Evolutionary conservation across 164 flowering plant genomes (phyloP), one percentile per base, ranked within the genome.

Genomic region (Tetrastigma voinierianum): DNA sequence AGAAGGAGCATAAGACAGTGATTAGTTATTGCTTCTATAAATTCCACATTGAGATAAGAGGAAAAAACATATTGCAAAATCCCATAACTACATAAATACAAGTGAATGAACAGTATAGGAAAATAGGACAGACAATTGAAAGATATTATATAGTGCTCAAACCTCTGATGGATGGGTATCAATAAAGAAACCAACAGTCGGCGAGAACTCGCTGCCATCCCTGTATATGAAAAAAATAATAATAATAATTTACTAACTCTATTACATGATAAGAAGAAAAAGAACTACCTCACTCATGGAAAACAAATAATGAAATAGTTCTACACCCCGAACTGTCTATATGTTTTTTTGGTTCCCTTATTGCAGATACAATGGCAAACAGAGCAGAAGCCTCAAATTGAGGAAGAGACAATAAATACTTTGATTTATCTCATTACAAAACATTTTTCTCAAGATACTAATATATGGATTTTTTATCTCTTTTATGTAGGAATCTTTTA

Each of bases 151-250:
- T 15, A 46, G 4, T 32, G 48, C 21, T 24, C 64, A 64, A 56
- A 90, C 98, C 96, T 88, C 84, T 9, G 95, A 85, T 20, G 88
- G 81, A 65, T 58, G 51, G 45, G 83, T 66, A 59, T 81, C 75
- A 62, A 90, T 47, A 46, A 87, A 94, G 75, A 90, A 94, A 11
- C 96, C 97, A 74, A 79, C 70, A 6, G 84, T 40, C 51, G 97
- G 91, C 7, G 98, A 86, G 76, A 90, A 94, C 69, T 83, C 86
- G 68, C 71, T 88, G 59, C 96, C 93, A 59, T 82, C 86, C 71
- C 96, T 93, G 87, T 82, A 79, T 11, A 16, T 0, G 64, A 69
- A 59, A 9, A 25, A 57, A 4, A 68, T n/a, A n/a, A n/a, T n/a
- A n/a, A n/a, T n/a, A 59, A 53, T 4, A 54, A 54, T n/a, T 53